Evolutionary conservation across 1,284 basidiomycete genomes (phyloP).

Genomic region (Heterobasidion occidentale): DNA sequence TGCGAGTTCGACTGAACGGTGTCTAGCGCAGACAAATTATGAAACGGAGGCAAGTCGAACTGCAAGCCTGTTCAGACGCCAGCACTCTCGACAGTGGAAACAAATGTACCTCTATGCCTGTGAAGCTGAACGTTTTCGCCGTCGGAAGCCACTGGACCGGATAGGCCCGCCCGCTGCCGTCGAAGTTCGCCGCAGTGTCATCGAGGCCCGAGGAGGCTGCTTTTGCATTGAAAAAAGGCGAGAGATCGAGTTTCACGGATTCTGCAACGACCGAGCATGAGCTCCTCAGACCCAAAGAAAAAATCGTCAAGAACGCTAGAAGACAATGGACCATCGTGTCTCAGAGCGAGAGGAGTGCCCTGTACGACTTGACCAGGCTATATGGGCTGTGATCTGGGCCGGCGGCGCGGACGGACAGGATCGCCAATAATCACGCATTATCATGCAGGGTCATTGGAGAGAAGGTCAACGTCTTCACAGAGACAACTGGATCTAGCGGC

Average conservation of each 20-base stretch:
- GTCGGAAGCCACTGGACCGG: conserved; percentile 11
- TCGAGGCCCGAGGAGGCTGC: conserved; percentile 10
- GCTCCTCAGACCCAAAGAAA: neutral
- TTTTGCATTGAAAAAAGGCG: conserved; percentile 10
- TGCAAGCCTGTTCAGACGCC: neutral
- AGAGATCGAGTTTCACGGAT: conserved; percentile 7
- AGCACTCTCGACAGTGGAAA: neutral
- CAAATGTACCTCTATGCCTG: conserved; percentile 11
- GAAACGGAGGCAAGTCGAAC: conserved; percentile 13
- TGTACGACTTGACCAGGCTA: no score
- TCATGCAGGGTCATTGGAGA: no score
- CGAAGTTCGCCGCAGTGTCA: conserved; percentile 11
- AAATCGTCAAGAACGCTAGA: neutral
- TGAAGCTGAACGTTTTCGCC: conserved; percentile 6
- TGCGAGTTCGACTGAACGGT: conserved; percentile 9
- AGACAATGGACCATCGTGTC: neutral
- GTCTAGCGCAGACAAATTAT: conserved; percentile 8
- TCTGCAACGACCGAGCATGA: neutral
- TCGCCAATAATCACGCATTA: no score
- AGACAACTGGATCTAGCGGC: no score
- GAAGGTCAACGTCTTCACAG: no score
- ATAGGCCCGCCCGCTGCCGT: conserved; percentile 11
- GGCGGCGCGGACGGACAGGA: no score
- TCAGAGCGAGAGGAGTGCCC: no score
- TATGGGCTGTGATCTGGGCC: no score